Conservation (phyloP, 768 basidiomycete genomes). For the Leucosporidium yakuticum region DNA sequence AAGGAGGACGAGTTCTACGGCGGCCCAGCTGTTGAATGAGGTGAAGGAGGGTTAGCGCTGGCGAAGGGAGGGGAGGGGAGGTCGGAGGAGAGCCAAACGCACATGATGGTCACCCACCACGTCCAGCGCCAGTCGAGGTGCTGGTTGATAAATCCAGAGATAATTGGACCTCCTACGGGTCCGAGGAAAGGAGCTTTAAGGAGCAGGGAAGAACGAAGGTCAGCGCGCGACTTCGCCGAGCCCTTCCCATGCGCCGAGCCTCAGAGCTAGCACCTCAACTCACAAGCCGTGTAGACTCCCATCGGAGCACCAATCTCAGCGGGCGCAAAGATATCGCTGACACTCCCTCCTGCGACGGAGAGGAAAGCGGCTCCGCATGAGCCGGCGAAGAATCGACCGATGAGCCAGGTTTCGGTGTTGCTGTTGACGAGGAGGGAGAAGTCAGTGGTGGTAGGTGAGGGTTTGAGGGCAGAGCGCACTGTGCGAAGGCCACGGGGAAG, state of each 20-base stretch:
- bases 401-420: constrained; percentile 49
- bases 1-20: constrained; percentile 52
- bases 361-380: constrained; percentile 57
- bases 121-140: constrained; percentile 55
- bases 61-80: too few relatives aligned
- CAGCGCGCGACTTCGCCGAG: too few relatives aligned
- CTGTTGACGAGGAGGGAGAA: constrained; percentile 43
- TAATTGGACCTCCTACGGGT: constrained; percentile 49
- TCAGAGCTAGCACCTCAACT: too few relatives aligned
- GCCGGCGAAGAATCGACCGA: constrained; percentile 58
- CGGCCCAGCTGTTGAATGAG: constrained; percentile 51
- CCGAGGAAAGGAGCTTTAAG: constrained; percentile 51
- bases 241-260: too few relatives aligned
- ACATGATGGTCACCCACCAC: constrained; percentile 59
- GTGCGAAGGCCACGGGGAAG: constrained; percentile 68
- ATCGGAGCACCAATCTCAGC: constrained; percentile 46
- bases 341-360: constrained; percentile 58
- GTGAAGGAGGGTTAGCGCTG: neutral
- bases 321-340: constrained; percentile 48
- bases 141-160: constrained; percentile 66
- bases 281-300: constrained; percentile 47
- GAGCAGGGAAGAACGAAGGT: too few relatives aligned
- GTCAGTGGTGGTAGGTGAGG: neutral
- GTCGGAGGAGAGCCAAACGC: neutral
- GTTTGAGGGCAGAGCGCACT: constrained; percentile 41